phyloP scores from a whole-genome alignment of 169 alveolate genomes.

The Eimeria acervulina region DNA sequence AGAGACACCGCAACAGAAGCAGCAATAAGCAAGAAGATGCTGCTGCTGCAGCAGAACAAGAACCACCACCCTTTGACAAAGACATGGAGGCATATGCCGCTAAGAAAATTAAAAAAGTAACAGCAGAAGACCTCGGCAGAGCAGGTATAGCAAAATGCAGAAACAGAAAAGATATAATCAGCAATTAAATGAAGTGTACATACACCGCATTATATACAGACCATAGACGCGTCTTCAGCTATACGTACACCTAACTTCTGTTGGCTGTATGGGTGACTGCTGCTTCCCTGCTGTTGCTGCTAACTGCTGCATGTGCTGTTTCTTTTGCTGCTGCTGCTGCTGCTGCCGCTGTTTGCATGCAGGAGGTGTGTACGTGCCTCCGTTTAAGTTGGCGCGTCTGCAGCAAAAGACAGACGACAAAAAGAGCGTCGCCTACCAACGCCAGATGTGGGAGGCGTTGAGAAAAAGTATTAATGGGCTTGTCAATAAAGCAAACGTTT shows the following conservation, averaged over 20 bases:
- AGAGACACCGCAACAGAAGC: constrained; percentile 18
- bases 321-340: constrained; percentile 3
- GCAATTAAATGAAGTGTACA: too few species aligned
- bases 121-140: constrained; percentile 83
- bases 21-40: constrained; percentile 65
- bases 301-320: too few species aligned
- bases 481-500: constrained; percentile 97
- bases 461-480: constrained; percentile 97
- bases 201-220: too few species aligned
- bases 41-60: constrained; percentile 52
- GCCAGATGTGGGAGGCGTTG: constrained; percentile 98
- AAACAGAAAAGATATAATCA: too few species aligned
- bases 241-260: too few species aligned
- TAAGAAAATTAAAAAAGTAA: constrained; percentile 83
- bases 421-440: constrained; percentile 95
- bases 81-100: constrained; percentile 87
- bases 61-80: constrained; percentile 82
- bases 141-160: constrained; percentile 28
- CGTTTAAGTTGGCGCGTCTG: constrained; percentile 96
- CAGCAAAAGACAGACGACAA: constrained; percentile 94
- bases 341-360: constrained; percentile 83
- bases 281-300: too few species aligned
- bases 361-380: constrained; percentile 99
- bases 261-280: too few species aligned
- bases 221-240: too few species aligned